Base-by-base conservation (phyloP, 1,284 basidiomycete species). In the Neolentinus lepideus region DNA sequence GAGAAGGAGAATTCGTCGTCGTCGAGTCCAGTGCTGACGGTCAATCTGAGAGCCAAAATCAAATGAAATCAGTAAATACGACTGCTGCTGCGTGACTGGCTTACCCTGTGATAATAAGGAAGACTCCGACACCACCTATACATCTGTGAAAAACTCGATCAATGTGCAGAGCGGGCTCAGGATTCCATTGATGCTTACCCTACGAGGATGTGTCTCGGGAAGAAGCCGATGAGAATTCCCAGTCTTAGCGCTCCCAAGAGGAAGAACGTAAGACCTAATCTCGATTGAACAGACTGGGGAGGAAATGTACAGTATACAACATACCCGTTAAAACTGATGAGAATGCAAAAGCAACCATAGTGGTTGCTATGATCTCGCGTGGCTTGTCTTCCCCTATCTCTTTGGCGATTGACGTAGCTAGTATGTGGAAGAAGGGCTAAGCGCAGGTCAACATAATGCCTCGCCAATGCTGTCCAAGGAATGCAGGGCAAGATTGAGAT, bases 121-220 rank as follows among this genome's bases (percentile, higher is more conserved):
- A 99, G 14, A 90, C 84, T 12, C 96, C 96, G 24, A 99, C 93
- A 24, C 96, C 96, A 11, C 96, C 96, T 47, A 99, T 98, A 66
- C 94, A 96, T 1, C 88, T 90, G 38, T 56, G 51, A 46, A 57
- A 25, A 19, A 26, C 35, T 19, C 45, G 45, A 21, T 46, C 46
- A 6, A 43, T 46, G 22, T 22, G 54, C 31, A 51, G 54, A 29
- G 27, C n/a, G 43, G 26, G 60, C 3, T 21, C 9, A 26, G 12
- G n/a, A 8, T 12, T 26, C 4, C 6, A 9, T 6, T 6, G 47
- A 26, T 19, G 64, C 78, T 59, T 63, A 90, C 78, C 94, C 94
- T 11, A 97, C 91, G 9, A 96, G 79, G 66, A 98, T 98, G 68
- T 98, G 95, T 8, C 96, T 79, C 11, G 96, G 96, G 73, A 99